Evolutionary conservation across 2,329 filamentous ascomycete genomes (phyloP).

Genomic region (Calonectria crousiana): DNA sequence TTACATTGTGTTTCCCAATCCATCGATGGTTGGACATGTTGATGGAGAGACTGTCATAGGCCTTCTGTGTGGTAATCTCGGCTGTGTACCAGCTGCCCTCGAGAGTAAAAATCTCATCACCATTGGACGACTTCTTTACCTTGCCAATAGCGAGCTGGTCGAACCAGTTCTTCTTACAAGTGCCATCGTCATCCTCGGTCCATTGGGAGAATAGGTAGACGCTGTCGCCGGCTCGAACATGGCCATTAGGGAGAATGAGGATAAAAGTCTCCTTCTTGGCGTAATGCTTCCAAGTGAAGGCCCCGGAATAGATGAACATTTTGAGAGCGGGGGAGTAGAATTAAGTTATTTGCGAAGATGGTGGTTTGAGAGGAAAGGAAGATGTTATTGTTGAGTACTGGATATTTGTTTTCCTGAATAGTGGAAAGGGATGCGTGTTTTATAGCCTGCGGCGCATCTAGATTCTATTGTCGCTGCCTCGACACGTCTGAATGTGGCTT

Average conservation of each 20-base stretch:
- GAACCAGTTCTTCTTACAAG: conserved; percentile 36
- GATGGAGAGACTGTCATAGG: conserved; percentile 28
- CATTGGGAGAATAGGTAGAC: conserved; percentile 38
- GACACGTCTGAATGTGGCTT: neutral
- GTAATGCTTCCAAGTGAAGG: conserved; percentile 33
- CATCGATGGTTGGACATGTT: conserved; percentile 23
- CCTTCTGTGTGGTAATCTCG: conserved; percentile 23
- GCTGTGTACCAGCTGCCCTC: conserved; percentile 25
- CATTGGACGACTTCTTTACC: conserved; percentile 1
- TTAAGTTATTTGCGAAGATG: neutral
- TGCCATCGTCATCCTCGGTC: conserved; percentile 24
- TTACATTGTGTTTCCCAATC: neutral
- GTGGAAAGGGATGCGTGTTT: neutral
- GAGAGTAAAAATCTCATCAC: conserved; percentile 22
- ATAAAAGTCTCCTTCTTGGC: conserved; percentile 32
- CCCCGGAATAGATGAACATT: conserved; percentile 38
- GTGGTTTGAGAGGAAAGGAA: neutral
- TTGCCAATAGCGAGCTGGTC: conserved; percentile 18
- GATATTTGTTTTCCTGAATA: neutral
- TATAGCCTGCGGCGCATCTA: neutral
- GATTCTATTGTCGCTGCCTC: neutral
- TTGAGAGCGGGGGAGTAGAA: neutral
- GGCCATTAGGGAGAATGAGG: conserved; percentile 31
- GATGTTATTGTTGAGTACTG: neutral
- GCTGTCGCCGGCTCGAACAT: conserved; percentile 32